Evolutionary conservation across 2,329 filamentous ascomycete species (phyloP).

Genomic region (Mycosphaerella sp.): DNA sequence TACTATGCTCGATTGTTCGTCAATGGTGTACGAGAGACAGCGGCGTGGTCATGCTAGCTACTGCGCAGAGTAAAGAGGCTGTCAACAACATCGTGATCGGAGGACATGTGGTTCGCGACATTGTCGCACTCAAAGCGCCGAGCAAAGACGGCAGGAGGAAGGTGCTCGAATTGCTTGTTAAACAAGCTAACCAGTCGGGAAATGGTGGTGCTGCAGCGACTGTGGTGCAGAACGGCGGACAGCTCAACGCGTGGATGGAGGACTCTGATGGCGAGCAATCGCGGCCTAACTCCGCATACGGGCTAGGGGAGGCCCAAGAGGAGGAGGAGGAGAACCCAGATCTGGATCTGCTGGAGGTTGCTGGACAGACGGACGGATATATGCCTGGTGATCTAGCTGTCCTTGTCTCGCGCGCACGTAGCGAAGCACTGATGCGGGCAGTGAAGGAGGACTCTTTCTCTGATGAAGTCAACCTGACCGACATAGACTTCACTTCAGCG

Average conservation of each 20-base stretch:
- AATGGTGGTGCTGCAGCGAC: conserved; percentile 14
- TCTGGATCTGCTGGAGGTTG: conserved; percentile 86
- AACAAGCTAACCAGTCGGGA: conserved; percentile 28
- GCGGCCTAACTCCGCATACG: conserved; percentile 36
- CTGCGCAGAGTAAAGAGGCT: conserved; percentile 86
- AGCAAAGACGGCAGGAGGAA: conserved; percentile 82
- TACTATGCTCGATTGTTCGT: conserved; percentile 72
- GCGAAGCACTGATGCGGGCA: conserved; percentile 84
- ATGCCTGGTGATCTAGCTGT: conserved; percentile 92
- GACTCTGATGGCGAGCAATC: conserved; percentile 51
- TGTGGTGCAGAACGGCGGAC: conserved; percentile 16
- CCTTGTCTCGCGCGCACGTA: conserved; percentile 78
- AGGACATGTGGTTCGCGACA: conserved; percentile 87
- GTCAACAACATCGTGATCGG: conserved; percentile 86
- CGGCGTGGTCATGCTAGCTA: conserved; percentile 79
- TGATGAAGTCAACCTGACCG: conserved; percentile 57
- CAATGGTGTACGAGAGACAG: conserved; percentile 77
- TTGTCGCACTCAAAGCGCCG: conserved; percentile 80
- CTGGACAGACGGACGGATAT: conserved; percentile 91
- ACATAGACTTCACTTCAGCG: conserved; percentile 74
- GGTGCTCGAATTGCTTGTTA: conserved; percentile 73
- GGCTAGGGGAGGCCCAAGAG: conserved; percentile 39
- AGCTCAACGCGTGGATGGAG: conserved; percentile 60
- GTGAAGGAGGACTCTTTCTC: conserved; percentile 47
- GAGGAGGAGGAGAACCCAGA: conserved; percentile 62